Evolutionary conservation across 2,329 filamentous ascomycete species (phyloP), one percentile per base, ranked within the genome.

Genomic region (Diplodia sapinea): DNA sequence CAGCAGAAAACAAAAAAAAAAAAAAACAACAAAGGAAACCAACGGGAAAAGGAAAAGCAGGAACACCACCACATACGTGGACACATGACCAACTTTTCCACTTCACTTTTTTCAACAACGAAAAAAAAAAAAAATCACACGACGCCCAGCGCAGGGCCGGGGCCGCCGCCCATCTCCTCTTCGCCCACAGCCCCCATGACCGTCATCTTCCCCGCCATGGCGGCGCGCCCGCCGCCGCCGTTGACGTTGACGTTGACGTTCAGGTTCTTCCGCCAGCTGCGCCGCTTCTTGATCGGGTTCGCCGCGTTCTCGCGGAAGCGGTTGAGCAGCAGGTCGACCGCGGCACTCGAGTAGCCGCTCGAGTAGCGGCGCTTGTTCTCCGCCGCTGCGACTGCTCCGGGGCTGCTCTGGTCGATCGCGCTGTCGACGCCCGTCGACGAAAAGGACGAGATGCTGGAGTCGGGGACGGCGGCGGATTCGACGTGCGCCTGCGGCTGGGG

Each of bases 241-340:
- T n/a, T 2, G 12, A 6, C 31, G 8, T 47, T 47, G 17, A 47
- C 8, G 29, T 43, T 47, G 8, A 5, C 13, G 17, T 47, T 47
- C 43, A 47, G 9, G 29, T 43, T 47, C 54, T 29, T 67, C 51
- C 43, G 33, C 65, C 43, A 33, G n/a, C 31, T 55, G 43, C 55
- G 36, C 55, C 47, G 12, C 64, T 66, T 61, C 65, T 61, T 61
- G 40, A 51, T 40, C 55, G 54, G 54, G n/a, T 61, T 61, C 29
- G 52, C 65, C 43, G 54, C 65, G 20, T 67, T 67, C 55, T 59
- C 54, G 12, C 29, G 43, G 43, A 67, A 54, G 17, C 66, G 66
- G 50, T 67, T 49, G 2, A 67, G 33, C 33, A 67, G 49, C 49
- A 67, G 33, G 11, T 67, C 66, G 0, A 67, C 66, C 0, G 66